Evolutionary conservation across 305 asterid species (phyloP), one percentile per base, ranked within the genome.

Genomic region (Fraxinus dipetala): DNA sequence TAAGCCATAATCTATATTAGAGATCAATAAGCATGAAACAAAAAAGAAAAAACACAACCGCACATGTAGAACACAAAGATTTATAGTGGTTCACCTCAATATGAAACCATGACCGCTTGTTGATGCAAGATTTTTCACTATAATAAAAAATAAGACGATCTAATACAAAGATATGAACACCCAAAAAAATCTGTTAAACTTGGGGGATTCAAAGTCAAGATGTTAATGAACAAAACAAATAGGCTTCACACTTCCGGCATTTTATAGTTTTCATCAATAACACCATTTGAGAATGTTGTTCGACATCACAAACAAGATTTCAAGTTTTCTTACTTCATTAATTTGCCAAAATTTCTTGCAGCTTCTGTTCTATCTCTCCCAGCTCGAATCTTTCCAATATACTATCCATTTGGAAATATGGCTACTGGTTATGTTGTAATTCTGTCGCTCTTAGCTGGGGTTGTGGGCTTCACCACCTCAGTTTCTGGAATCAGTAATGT

Each of bases 361-460:
- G 99, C 98, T 80, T 94, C 98, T 26, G 76, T 54, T 38, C 83
- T 94, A 84, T 54, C 88, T 4, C 79, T 72, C 67, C 91, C 94
- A 28, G 96, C 96, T 20, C 83, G 76, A 70, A 85, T 96, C 22
- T 96, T 96, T 76, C 98, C 98, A 3, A 90, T 96, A 82, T 92
- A 83, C 80, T 93, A 69, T 59, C 99, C 99, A 7, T 87, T 94
- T 77, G 98, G 99, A 36, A 96, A 96, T 88, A 84, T 87, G 91
- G 99, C 98, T 0, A 96, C 98, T 26, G 98, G 98, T 73, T 90
- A 92, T 81, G 86, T 94, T 35, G 90, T 96, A 48, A 83, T 93
- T n/a, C 87, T 90, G 26, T 90, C 98, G 35, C 92, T 96, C 35
- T 54, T 96, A 6, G 97, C 98, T 38, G 99, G 99, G 24, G 89